A percentile compares a stretch with the other conserved stretches of the same genome.
These are phyloP conservation scores for Vachellia pachyceras DNA, from an alignment of 306 rosid genomes.

Conservation along the genomic window DNA sequence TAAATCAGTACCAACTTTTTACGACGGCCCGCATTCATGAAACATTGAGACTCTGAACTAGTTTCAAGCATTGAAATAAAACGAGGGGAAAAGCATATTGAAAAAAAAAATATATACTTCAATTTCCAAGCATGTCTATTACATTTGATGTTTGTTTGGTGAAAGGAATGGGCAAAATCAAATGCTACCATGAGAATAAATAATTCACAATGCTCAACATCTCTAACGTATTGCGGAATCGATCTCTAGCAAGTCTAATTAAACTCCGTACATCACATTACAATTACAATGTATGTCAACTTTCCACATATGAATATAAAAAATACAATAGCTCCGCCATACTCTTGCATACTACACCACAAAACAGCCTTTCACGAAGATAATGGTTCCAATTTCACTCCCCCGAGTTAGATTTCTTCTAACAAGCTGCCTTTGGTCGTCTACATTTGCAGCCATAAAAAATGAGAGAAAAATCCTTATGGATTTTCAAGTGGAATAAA, in stretches of 20 bases:
- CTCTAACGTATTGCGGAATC: slow-evolving; percentile 39
- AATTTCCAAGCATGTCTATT: slow-evolving; percentile 28
- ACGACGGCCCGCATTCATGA: background rate
- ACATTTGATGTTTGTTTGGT: slow-evolving; percentile 39
- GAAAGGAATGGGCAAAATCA: slow-evolving; percentile 37
- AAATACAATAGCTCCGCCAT: slow-evolving; percentile 48
- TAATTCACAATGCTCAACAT: slow-evolving; percentile 41
- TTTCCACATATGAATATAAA: slow-evolving; percentile 11
- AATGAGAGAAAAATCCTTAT: slow-evolving; percentile 12
- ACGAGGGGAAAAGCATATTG: background rate
- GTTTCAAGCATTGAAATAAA: no score
- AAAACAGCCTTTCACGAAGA: slow-evolving; percentile 41
- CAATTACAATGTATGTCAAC: slow-evolving; percentile 56
- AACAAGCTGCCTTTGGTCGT: slow-evolving; percentile 36
- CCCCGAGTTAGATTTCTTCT: slow-evolving; percentile 47
- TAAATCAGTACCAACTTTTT: background rate
- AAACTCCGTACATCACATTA: slow-evolving; percentile 56
- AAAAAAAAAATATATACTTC: slow-evolving; percentile 1
- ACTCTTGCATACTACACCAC: slow-evolving; percentile 31
- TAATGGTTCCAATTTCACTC: slow-evolving; percentile 41
- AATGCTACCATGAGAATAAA: slow-evolving; percentile 44
- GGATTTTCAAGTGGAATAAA: slow-evolving; percentile 50
- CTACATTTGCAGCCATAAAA: slow-evolving; percentile 38
- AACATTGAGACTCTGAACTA: background rate
- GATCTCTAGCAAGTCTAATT: slow-evolving; percentile 45